Evolutionary conservation across 352 stramenopile species (phyloP).

Genomic region (Phytophthora fragariae): DNA sequence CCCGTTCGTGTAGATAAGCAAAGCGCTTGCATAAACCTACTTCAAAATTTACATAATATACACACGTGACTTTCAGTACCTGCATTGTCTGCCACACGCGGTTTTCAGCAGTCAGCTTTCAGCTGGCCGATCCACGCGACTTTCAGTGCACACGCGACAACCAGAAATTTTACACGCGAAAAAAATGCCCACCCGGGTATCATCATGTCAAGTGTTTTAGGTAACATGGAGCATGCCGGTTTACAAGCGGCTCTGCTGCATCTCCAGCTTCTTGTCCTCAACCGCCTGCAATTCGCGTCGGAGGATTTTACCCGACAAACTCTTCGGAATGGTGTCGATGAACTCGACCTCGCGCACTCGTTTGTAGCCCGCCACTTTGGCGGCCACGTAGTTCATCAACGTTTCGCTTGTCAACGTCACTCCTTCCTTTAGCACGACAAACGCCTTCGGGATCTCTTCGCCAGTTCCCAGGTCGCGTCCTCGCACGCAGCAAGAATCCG

Average conservation of each 20-base stretch:
- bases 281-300: slow-evolving; percentile 71
- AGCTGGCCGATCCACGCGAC: too few species aligned
- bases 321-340: slow-evolving; percentile 88
- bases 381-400: slow-evolving; percentile 72
- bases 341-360: slow-evolving; percentile 90
- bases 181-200: too few species aligned
- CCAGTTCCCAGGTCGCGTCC: slow-evolving; percentile 61
- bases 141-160: too few species aligned
- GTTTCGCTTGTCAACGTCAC: slow-evolving; percentile 20
- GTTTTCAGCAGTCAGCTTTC: too few species aligned
- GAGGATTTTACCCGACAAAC: slow-evolving; percentile 90
- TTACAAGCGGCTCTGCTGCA: slow-evolving; percentile 20
- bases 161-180: too few species aligned
- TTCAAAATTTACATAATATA: too few species aligned
- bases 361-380: slow-evolving; percentile 88
- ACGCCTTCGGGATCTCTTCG: slow-evolving; percentile 91
- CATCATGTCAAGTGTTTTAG: background rate
- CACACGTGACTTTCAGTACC: too few species aligned
- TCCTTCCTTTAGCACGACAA: slow-evolving; percentile 79
- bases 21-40: too few species aligned
- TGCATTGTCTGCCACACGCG: too few species aligned
- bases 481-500: slow-evolving; percentile 76
- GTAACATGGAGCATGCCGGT: background rate
- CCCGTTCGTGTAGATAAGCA: too few species aligned
- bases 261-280: slow-evolving; percentile 45